Base-by-base conservation (phyloP, 1,284 basidiomycete species). In the Anthracocystis setariae region DNA sequence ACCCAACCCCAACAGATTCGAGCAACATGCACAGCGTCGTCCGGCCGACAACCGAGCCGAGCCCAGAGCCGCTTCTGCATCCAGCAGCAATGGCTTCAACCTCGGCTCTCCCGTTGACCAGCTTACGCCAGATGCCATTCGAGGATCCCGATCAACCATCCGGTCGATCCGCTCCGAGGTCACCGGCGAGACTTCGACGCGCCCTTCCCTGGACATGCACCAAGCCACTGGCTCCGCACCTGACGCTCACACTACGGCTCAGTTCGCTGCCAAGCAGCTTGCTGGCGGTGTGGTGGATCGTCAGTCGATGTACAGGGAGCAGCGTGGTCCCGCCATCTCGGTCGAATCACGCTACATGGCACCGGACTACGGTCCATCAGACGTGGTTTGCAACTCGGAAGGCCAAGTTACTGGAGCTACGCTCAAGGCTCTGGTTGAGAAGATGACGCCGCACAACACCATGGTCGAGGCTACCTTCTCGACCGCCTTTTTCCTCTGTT, bases 361-460 rank as follows among this genome's bases (percentile, higher is more conserved):
- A 27, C 76, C 76, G 1, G 58, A 65, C 43, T 81, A 84, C 53
- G 77, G 87, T 45, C 84, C 88, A 2, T 88, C 90, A 42, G 94
- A 98, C 77, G 90, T 96, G 48, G 88, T 91, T 1, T 94, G 92
- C 86, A 96, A 95, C 82, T 87, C 87, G 44, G 94, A 98, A 17
- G 93, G 93, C 2, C 88, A 89, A 63, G 88, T 98, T 20, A 91
- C 94, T 8, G 94, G 94, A 24, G 96, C 93, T 1, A 94, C 93
- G 2, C 85, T 98, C 56, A 87, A 88, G 15, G 94, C 91, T 2
- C 86, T 98, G 40, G 90, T 98, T 9, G 94, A 95, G 84, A 93
- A 92, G 85, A 91, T 98, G 90, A 95, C 94, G n/a, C 92, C 94
- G 2, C 92, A 95, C 79, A 92, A 94, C 78, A 90, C 90, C 46